A percentile compares a stretch with the other conserved stretches of the same genome.
phyloP scores from a whole-genome alignment of 2,329 filamentous ascomycete species.

The Fusarium citri region DNA sequence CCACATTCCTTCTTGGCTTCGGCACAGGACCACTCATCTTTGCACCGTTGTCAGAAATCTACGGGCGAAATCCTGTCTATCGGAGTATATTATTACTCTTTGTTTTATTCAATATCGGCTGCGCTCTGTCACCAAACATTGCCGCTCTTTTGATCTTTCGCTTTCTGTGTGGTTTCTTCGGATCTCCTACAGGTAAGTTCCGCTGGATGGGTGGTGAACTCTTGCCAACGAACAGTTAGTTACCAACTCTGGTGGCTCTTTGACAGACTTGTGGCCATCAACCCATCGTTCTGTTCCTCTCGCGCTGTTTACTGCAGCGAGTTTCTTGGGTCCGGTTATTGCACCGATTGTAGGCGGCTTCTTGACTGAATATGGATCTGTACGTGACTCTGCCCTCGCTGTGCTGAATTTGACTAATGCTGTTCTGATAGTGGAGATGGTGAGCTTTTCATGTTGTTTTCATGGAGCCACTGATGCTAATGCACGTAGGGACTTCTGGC shows the following conservation, averaged over 20 bases:
- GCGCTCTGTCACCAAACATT: not conserved
- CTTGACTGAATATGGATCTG: not conserved
- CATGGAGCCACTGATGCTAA: not conserved
- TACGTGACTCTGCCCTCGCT: not conserved
- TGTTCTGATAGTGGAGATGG: not conserved
- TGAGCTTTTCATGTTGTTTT: not conserved
- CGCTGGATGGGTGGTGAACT: not conserved
- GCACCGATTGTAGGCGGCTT: not conserved
- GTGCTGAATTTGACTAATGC: not conserved
- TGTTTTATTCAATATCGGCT: not conserved
- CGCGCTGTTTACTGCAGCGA: not conserved
- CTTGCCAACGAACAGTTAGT: not conserved
- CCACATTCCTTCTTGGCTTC: not conserved
- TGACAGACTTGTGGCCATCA: not conserved
- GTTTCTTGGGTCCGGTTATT: not conserved
- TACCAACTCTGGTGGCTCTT: not conserved
- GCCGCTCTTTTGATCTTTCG: not conserved
- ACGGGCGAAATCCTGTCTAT: not conserved
- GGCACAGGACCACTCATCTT: not conserved
- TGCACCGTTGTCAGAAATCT: not conserved
- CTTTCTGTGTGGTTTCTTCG: not conserved
- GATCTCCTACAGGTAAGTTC: not conserved
- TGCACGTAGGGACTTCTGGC: not conserved
- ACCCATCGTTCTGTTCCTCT: not conserved
- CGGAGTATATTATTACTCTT: not conserved